A percentile compares a stretch with the other conserved stretches of the same genome.
These are phyloP conservation scores for Nakazawaea wyomingensis DNA, from an alignment of 805 yeast species.

Conservation along the genomic window DNA sequence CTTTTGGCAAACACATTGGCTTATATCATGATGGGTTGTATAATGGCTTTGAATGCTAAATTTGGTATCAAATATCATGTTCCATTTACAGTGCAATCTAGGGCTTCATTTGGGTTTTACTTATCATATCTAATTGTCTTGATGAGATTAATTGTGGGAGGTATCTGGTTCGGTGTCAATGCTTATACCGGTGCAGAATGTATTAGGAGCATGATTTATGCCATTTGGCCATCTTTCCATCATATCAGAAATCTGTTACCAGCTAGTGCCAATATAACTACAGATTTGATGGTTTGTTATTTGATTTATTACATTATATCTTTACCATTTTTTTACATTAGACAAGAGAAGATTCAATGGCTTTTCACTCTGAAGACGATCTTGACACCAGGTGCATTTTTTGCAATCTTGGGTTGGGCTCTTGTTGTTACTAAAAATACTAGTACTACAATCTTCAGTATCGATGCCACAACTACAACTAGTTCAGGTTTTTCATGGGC, in stretches of 20 bases:
- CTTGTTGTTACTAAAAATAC: conserved; percentile 20
- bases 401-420: conserved; percentile 28
- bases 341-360: conserved; percentile 28
- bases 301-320: conserved; percentile 27
- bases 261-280: conserved; percentile 22
- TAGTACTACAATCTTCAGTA: conserved; percentile 14
- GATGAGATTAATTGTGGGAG: conserved; percentile 28
- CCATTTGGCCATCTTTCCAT: conserved; percentile 24
- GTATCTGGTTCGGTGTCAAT: conserved; percentile 24
- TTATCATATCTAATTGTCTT: conserved; percentile 26
- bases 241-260: conserved; percentile 21
- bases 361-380: conserved; percentile 29
- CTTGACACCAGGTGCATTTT: conserved; percentile 24
- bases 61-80: conserved; percentile 30
- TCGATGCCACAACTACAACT: conserved; percentile 14
- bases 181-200: conserved; percentile 22
- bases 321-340: conserved; percentile 27
- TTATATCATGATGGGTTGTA: conserved; percentile 17
- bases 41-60: conserved; percentile 21
- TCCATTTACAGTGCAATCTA: conserved; percentile 28
- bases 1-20: conserved; percentile 19
- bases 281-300: conserved; percentile 26
- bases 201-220: conserved; percentile 23
- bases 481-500: conserved; percentile 24
- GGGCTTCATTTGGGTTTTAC: conserved; percentile 28